Evolutionary conservation across 495 filamentous ascomycete species (phyloP).

Genomic region (Thozetella sp.): DNA sequence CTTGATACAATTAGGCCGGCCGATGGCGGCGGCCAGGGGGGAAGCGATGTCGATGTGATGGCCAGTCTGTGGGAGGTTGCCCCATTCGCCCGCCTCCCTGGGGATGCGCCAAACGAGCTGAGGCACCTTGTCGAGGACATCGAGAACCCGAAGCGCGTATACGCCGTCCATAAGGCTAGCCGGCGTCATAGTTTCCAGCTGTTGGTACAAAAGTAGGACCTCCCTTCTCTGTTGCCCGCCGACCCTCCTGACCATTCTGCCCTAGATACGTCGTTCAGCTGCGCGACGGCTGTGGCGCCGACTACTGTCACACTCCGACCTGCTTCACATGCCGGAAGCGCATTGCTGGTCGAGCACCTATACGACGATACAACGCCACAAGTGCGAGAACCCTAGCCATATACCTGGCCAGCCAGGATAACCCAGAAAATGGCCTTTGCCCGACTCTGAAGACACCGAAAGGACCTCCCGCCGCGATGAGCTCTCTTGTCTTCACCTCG

Average conservation of each 20-base stretch:
- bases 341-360: slow-evolving; percentile 62
- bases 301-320: slow-evolving; percentile 72
- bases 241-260: slow-evolving; percentile 12
- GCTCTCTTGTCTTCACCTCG: slow-evolving; percentile 35
- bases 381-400: slow-evolving; percentile 78
- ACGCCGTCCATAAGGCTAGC: slow-evolving; percentile 50
- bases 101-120: slow-evolving; percentile 52
- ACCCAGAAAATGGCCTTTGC: slow-evolving; percentile 76
- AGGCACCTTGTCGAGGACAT: slow-evolving; percentile 48
- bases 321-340: slow-evolving; percentile 79
- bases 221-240: slow-evolving; percentile 2
- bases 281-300: slow-evolving; percentile 75
- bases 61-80: slow-evolving; percentile 53
- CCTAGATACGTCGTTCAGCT: slow-evolving; percentile 82
- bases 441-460: slow-evolving; percentile 45
- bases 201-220: slow-evolving; percentile 53
- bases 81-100: slow-evolving; percentile 49
- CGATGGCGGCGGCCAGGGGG: slow-evolving; percentile 26
- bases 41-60: slow-evolving; percentile 34
- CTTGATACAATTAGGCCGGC: slow-evolving; percentile 42
- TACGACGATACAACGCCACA: slow-evolving; percentile 70
- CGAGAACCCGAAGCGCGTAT: slow-evolving; percentile 53
- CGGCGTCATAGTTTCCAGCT: slow-evolving; percentile 54
- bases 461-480: slow-evolving; percentile 35
- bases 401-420: slow-evolving; percentile 76